Percentiles rank a stretch among this genome's conserved stretches.
phyloP scores from a whole-genome alignment of 2,329 filamentous ascomycete genomes.

The Metarhizium guizhouense region DNA sequence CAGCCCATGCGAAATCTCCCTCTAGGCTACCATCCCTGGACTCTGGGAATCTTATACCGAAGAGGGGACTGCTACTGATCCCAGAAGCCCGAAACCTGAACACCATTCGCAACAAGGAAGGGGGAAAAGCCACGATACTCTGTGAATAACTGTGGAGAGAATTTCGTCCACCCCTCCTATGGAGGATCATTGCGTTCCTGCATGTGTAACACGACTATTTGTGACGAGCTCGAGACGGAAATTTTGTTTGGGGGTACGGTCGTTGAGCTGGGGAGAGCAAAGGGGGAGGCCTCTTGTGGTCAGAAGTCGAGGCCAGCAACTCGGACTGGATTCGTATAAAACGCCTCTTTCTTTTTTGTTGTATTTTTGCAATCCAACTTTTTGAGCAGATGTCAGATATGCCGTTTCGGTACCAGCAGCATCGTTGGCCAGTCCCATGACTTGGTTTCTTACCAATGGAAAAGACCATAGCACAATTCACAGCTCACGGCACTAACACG shows the following conservation, averaged over 20 bases:
- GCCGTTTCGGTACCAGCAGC: not conserved
- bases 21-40: not conserved
- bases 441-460: not conserved
- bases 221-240: not conserved
- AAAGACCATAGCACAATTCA: not conserved
- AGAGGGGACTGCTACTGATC: not conserved
- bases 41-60: not conserved
- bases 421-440: not conserved
- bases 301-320: not conserved
- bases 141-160: not conserved
- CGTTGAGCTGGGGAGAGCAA: not conserved
- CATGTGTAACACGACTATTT: slow-evolving; percentile 10
- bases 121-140: not conserved
- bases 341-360: not conserved
- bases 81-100: not conserved
- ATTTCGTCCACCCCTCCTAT: not conserved
- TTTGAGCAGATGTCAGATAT: not conserved
- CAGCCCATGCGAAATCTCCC: slow-evolving; percentile 1
- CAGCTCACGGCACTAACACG: not conserved
- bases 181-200: slow-evolving; percentile 6
- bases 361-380: not conserved
- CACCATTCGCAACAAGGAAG: not conserved
- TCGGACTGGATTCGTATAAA: not conserved
- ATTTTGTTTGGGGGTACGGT: not conserved
- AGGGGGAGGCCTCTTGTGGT: not conserved